Evolutionary conservation across 495 filamentous ascomycete species (phyloP), one percentile per base, ranked within the genome.

Genomic region (Aspergillus taichungensis): DNA sequence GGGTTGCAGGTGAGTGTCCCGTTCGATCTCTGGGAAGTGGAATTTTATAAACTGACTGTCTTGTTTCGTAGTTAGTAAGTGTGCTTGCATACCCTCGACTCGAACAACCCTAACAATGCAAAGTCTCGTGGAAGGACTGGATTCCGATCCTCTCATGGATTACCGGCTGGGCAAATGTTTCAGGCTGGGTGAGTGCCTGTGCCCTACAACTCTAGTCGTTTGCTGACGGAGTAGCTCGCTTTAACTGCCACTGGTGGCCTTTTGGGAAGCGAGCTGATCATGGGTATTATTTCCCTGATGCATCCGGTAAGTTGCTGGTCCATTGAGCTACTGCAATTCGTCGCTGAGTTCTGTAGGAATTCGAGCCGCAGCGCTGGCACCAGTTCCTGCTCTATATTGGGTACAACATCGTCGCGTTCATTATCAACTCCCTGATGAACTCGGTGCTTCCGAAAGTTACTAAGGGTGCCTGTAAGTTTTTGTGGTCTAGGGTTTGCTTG

Each of bases 141-240:
- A 76, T 78, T 37, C 77, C 78, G 1, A 60, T 79, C 13, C 63
- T 87, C 6, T 80, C 75, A 8, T 88, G 79, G 76, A 76, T 80
- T 29, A 85, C 81, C 0, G 84, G 84, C 8, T 88, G 84, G 84
- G 78, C 87, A 46, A 87, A 84, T 57, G 77, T 82, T 28, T 76
- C 78, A 29, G 84, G 82, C 12, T 87, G 83, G 84, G 82, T 87
- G 35, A 34, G 50, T 7, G 13, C 6, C 9, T 8, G n/a, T 29
- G 40, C 9, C 9, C n/a, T 9, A 1, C n/a, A 9, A 39, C 27
- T 13, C 6, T 80, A 75, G 77, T 75, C 82, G 48, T 80, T 75
- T 48, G 67, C 30, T 76, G 9, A 71, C 69, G 27, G 76, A 74
- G 5, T 80, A 80, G 81, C 75, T 84, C 35, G 69, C 71, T 8